Conservation (phyloP, 106 monocot genomes). For the Dendrobium chrysotoxum region DNA sequence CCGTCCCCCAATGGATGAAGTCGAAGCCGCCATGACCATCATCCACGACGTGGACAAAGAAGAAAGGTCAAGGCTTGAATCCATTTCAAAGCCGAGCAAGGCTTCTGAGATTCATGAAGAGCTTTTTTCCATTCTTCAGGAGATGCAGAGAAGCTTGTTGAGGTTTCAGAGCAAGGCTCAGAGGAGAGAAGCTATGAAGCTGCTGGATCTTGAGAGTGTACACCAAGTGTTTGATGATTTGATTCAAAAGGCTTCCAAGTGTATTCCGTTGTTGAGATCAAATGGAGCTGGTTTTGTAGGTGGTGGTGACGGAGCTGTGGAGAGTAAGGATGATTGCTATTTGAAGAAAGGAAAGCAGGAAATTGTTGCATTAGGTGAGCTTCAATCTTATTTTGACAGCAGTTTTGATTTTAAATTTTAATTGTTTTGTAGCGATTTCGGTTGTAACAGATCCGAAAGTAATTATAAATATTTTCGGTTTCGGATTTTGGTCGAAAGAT, state of each 20-base stretch:
- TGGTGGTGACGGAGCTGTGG: not conserved
- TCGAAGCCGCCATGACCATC: constrained; percentile 43
- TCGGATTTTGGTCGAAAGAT: no score
- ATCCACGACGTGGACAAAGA: constrained; percentile 41
- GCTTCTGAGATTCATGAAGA: constrained; percentile 41
- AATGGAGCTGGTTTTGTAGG: not conserved
- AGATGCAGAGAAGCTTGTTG: constrained; percentile 47
- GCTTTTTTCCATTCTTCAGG: constrained; percentile 38
- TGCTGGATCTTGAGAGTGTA: constrained; percentile 43
- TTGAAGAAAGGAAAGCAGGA: not conserved
- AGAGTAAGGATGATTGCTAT: not conserved
- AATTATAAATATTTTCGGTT: no score
- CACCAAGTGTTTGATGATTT: constrained; percentile 22
- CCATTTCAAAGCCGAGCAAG: constrained; percentile 22
- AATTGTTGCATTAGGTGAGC: not conserved
- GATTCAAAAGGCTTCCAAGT: constrained; percentile 9
- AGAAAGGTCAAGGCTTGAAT: constrained; percentile 25
- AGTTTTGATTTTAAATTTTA: no score
- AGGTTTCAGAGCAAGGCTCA: constrained; percentile 32
- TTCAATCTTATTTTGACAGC: not conserved
- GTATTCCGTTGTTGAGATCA: not conserved
- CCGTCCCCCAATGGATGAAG: constrained; percentile 43
- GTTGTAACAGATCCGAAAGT: no score
- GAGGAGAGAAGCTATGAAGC: constrained; percentile 39
- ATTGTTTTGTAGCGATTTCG: no score